phyloP scores from a whole-genome alignment of 768 basidiomycete genomes.

The Russula vinacea region DNA sequence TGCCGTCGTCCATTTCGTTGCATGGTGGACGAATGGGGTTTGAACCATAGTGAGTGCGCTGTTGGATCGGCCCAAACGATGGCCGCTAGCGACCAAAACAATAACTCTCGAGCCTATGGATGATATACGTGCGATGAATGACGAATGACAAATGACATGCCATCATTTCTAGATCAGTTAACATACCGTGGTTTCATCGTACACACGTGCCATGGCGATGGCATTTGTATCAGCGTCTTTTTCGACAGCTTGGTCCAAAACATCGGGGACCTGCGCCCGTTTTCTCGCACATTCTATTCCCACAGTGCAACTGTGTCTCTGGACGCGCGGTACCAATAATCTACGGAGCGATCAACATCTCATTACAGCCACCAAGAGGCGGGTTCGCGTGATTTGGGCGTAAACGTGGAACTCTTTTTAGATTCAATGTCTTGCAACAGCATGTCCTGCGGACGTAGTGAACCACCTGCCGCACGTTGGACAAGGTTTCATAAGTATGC shows the following conservation, averaged over 20 bases:
- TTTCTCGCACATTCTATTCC: not conserved
- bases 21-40: slow-evolving; percentile 3
- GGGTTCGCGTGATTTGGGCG: too few species aligned
- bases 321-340: not conserved
- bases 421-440: not conserved
- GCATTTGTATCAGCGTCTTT: not conserved
- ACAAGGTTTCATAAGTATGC: slow-evolving; percentile 4
- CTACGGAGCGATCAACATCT: not conserved
- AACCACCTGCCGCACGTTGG: not conserved
- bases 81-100: not conserved
- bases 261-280: not conserved
- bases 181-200: too few species aligned
- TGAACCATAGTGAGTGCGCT: not conserved
- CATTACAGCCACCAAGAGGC: not conserved
- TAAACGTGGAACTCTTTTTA: not conserved
- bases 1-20: not conserved
- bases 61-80: not conserved
- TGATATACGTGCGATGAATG: too few species aligned
- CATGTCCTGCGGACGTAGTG: not conserved
- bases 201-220: not conserved
- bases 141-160: too few species aligned
- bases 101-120: not conserved
- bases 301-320: not conserved
- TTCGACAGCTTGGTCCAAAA: not conserved
- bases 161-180: too few species aligned